A percentile compares a stretch with the other conserved stretches of the same genome.
Evolutionary conservation across 768 basidiomycete species (phyloP).

Genomic region (Mrakia hoshinonis): DNA sequence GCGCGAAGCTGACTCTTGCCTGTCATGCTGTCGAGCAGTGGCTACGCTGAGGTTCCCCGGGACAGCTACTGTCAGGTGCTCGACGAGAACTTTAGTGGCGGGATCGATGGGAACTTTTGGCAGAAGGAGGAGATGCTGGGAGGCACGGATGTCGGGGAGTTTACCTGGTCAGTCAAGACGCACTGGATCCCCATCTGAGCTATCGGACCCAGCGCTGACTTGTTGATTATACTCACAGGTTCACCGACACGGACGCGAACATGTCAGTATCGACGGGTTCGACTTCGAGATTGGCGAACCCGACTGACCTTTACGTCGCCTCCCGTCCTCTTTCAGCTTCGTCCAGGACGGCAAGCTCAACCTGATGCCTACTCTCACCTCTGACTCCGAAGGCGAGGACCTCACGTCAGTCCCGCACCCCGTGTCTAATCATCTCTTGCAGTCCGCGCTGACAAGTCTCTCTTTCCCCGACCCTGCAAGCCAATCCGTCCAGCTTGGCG

Average conservation of each 20-base stretch:
- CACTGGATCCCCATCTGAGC: not conserved
- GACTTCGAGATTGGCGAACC: not conserved
- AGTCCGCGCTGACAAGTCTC: not conserved
- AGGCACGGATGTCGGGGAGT: slow-evolving; percentile 41
- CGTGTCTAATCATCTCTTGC: no score
- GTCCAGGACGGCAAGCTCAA: slow-evolving; percentile 58
- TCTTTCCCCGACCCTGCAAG: not conserved
- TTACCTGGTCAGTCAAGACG: slow-evolving; percentile 11
- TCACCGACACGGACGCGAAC: slow-evolving; percentile 4
- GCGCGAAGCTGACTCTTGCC: not conserved
- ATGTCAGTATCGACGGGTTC: not conserved
- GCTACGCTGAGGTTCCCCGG: not conserved
- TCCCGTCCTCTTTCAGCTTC: not conserved
- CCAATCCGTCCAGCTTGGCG: slow-evolving; percentile 7
- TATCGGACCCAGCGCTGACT: not conserved
- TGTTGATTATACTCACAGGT: not conserved
- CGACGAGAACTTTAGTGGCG: slow-evolving; percentile 57
- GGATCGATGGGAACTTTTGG: slow-evolving; percentile 52
- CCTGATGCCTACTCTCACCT: slow-evolving; percentile 74
- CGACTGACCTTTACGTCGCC: not conserved
- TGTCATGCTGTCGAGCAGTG: not conserved
- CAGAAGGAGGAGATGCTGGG: slow-evolving; percentile 66
- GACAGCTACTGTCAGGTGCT: slow-evolving; percentile 52
- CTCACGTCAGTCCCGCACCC: not conserved
- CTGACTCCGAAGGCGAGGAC: slow-evolving; percentile 44